Percentiles rank a stretch among this genome's conserved stretches.
These are phyloP conservation scores for Tetradesmus obliquus DNA, from an alignment of 139 green algal species.

Conservation along the genomic window DNA sequence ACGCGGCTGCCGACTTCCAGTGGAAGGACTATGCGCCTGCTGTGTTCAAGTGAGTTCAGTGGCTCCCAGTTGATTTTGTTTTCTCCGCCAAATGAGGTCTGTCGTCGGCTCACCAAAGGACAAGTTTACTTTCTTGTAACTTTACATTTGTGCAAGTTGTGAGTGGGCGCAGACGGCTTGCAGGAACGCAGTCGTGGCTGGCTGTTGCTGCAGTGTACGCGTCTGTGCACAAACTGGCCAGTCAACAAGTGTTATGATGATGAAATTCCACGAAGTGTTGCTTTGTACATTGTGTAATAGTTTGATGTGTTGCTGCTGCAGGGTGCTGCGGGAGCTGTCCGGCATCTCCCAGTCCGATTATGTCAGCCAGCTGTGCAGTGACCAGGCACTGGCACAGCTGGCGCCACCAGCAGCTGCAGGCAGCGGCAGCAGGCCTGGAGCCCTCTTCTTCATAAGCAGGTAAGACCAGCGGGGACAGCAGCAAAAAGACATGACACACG, in stretches of 20 bases:
- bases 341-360: constrained; percentile 82
- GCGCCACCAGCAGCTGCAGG: constrained; percentile 57
- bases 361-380: constrained; percentile 85
- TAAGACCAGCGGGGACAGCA: neutral
- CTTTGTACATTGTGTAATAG: neutral
- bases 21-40: constrained; percentile 96
- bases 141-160: too few species aligned
- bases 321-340: constrained; percentile 83
- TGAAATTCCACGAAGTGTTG: neutral
- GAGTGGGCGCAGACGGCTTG: too few species aligned
- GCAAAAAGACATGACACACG: too few species aligned
- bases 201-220: neutral
- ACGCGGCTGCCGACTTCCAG: constrained; percentile 81
- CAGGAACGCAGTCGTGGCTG: neutral
- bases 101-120: too few species aligned
- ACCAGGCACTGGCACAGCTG: constrained; percentile 86
- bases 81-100: too few species aligned
- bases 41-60: constrained; percentile 73
- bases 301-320: constrained; percentile 25
- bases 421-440: constrained; percentile 77
- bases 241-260: neutral
- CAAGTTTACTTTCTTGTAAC: too few species aligned
- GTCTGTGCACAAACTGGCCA: neutral
- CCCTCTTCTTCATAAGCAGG: constrained; percentile 56
- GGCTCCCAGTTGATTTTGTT: neutral